Evolutionary conservation across 345 rosid species (phyloP).

Genomic region (Lepidium didymum): DNA sequence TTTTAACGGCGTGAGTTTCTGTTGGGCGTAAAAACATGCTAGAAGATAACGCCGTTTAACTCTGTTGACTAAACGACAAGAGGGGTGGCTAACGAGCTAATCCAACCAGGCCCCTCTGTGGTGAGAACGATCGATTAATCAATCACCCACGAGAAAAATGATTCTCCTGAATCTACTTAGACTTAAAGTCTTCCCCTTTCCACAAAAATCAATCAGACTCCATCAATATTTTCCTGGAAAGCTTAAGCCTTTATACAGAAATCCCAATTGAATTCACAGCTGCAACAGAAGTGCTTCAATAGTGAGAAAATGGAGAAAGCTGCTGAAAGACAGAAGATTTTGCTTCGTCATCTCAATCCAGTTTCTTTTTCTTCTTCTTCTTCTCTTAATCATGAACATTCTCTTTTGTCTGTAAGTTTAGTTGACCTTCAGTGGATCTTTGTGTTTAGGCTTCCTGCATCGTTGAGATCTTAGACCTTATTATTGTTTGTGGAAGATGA

Average conservation of each 20-base stretch:
- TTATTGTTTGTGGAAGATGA: background rate
- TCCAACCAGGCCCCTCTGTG: background rate
- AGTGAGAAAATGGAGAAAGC: slow-evolving; percentile 63
- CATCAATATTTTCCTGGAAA: background rate
- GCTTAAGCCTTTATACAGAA: background rate
- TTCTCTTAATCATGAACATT: slow-evolving; percentile 21
- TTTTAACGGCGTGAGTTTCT: background rate
- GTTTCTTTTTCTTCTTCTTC: slow-evolving; percentile 35
- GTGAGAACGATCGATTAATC: background rate
- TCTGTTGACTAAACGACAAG: background rate
- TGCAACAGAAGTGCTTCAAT: background rate
- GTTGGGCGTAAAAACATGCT: background rate
- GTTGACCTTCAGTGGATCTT: background rate
- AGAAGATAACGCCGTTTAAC: slow-evolving; percentile 1
- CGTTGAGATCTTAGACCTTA: background rate
- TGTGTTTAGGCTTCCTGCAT: background rate
- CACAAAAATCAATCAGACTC: background rate
- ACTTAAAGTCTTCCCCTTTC: background rate
- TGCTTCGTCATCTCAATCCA: slow-evolving; percentile 71
- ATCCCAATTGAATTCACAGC: background rate
- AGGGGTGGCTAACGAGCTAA: background rate
- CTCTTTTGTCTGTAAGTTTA: slow-evolving; percentile 47
- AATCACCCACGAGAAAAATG: background rate
- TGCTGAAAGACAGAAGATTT: slow-evolving; percentile 60
- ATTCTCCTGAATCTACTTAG: background rate